Conservation (phyloP, 2,329 filamentous ascomycete genomes). For the Dothiorella sarmentorum region DNA sequence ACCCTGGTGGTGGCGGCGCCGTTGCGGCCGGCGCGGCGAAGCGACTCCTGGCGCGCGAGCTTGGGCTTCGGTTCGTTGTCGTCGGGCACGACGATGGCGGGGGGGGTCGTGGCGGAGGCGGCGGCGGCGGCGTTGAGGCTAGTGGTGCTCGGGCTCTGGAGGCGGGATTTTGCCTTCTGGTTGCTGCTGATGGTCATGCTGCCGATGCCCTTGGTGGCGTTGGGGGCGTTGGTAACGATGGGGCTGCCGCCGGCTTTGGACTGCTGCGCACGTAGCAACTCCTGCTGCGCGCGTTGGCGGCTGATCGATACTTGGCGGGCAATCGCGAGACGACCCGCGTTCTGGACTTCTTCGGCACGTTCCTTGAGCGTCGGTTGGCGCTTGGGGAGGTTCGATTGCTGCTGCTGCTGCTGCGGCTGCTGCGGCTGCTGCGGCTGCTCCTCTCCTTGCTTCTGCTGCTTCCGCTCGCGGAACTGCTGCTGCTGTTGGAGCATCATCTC, state of each 20-base stretch:
- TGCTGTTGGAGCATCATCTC: slow-evolving; percentile 11
- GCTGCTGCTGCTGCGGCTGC: not conserved
- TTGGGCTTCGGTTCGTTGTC: slow-evolving; percentile 3
- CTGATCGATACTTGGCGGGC: slow-evolving; percentile 18
- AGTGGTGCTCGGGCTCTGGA: not conserved
- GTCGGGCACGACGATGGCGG: not conserved
- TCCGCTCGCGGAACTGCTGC: slow-evolving; percentile 11
- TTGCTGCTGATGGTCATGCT: slow-evolving; percentile 13
- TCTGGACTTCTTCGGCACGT: slow-evolving; percentile 17
- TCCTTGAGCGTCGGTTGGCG: slow-evolving; percentile 16
- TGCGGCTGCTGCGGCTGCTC: not conserved
- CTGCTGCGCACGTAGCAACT: slow-evolving; percentile 16
- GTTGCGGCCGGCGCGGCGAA: not conserved
- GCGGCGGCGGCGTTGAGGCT: not conserved
- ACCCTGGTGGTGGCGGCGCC: not conserved
- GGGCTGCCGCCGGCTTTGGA: not conserved
- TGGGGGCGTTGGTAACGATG: not conserved
- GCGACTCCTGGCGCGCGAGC: slow-evolving; percentile 7
- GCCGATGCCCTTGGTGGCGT: slow-evolving; percentile 5
- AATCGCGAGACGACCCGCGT: slow-evolving; percentile 14
- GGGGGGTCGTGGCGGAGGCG: not conserved
- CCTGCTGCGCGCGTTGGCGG: slow-evolving; percentile 13
- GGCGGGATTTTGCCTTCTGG: not conserved
- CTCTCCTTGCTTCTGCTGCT: slow-evolving; percentile 5
- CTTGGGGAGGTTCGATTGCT: not conserved